A percentile compares a stretch with the other conserved stretches of the same genome.
Evolutionary conservation across 2,329 filamentous ascomycete species (phyloP).

Genomic region (Nothophoma quercina): DNA sequence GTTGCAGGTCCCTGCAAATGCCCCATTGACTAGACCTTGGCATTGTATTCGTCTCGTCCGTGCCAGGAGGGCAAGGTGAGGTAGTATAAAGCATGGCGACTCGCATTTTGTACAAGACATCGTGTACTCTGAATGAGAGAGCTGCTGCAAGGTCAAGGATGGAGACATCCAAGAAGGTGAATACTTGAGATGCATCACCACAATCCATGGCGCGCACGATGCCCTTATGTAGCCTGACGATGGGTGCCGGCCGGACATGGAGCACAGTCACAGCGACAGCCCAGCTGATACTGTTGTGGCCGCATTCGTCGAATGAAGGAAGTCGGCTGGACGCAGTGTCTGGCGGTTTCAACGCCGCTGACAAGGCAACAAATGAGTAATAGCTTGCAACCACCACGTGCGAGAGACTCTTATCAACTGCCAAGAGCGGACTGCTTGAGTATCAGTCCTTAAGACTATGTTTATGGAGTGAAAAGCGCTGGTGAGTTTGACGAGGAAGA

Average conservation of each 20-base stretch:
- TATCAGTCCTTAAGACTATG: background rate
- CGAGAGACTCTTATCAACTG: background rate
- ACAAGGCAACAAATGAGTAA: background rate
- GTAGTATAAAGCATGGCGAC: slow-evolving; percentile 28
- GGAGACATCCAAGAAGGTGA: too few relatives aligned
- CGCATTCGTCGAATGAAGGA: background rate
- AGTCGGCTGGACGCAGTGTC: background rate
- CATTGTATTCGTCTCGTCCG: slow-evolving; percentile 7
- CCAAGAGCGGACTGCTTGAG: background rate
- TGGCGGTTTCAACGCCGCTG: background rate
- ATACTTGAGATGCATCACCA: too few relatives aligned
- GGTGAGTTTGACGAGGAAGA: background rate
- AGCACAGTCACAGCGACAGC: too few relatives aligned
- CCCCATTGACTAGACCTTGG: slow-evolving; percentile 8
- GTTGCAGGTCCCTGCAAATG: background rate
- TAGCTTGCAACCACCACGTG: background rate
- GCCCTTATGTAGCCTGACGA: background rate
- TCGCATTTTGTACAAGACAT: too few relatives aligned
- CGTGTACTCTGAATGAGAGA: slow-evolving; percentile 16
- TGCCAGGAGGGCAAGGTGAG: slow-evolving; percentile 29
- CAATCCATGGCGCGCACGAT: background rate
- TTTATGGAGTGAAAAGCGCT: background rate
- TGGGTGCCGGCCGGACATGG: too few relatives aligned
- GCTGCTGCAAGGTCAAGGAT: slow-evolving; percentile 15
- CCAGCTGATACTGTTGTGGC: background rate